Conservation (phyloP, 139 green algal genomes). For the Ettlia oleoabundans region DNA sequence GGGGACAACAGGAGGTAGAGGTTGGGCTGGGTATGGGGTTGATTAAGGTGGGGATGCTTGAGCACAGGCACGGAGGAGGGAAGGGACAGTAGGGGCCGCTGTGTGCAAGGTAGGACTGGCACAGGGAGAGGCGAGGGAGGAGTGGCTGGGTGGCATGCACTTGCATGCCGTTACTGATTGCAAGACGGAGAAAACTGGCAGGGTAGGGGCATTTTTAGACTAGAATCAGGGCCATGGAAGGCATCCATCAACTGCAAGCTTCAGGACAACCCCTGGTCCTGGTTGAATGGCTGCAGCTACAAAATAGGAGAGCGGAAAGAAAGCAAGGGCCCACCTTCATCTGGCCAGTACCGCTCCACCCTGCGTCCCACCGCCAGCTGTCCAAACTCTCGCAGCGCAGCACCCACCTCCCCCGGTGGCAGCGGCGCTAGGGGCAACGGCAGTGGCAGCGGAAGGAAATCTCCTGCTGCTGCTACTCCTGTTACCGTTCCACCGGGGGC, state of each 20-base stretch:
- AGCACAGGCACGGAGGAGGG: not conserved
- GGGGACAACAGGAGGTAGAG: not conserved
- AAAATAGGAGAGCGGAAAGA: too few species aligned
- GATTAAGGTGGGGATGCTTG: not conserved
- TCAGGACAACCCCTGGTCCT: too few species aligned
- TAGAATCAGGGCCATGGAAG: too few species aligned
- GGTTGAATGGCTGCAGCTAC: too few species aligned
- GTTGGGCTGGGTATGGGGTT: not conserved
- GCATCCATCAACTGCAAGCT: too few species aligned
- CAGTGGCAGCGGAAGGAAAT: not conserved
- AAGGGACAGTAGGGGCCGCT: not conserved
- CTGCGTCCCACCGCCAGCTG: slow-evolving; percentile 35
- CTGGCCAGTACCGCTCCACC: slow-evolving; percentile 58
- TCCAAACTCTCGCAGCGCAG: slow-evolving; percentile 29
- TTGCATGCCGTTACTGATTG: too few species aligned
- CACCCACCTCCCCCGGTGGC: slow-evolving; percentile 18
- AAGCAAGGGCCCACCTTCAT: slow-evolving; percentile 47
- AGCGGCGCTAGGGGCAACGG: not conserved
- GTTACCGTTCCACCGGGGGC: not conserved
- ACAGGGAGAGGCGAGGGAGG: too few species aligned
- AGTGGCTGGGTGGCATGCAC: too few species aligned
- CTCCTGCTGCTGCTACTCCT: too few species aligned
- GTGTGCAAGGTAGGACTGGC: too few species aligned
- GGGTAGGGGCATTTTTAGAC: too few species aligned
- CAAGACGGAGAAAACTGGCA: too few species aligned